phyloP scores from a whole-genome alignment of 2,329 filamentous ascomycete genomes.

The Albifimbria verrucaria region DNA sequence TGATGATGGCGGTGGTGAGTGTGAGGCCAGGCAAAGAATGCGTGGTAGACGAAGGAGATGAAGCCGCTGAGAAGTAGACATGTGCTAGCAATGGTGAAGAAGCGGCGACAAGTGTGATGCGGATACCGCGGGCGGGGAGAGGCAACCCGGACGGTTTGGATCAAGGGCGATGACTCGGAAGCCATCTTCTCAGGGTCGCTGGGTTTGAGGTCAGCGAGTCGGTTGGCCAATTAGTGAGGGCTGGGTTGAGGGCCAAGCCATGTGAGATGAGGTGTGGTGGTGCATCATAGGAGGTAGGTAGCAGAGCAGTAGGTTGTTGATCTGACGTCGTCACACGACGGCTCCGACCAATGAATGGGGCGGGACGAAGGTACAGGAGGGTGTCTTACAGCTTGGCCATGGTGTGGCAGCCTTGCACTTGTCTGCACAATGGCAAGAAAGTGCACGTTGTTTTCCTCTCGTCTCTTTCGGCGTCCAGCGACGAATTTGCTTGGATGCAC shows the following conservation, averaged over 20 bases:
- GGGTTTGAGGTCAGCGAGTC: too few species aligned
- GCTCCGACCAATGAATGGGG: not conserved
- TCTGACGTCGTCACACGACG: too few species aligned
- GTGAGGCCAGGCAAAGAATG: conserved; percentile 38
- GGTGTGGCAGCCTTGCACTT: too few species aligned
- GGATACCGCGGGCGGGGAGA: conserved; percentile 52
- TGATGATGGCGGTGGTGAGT: conserved; percentile 22
- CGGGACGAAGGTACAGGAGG: not conserved
- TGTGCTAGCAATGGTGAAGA: conserved; percentile 60
- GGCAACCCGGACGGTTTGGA: conserved; percentile 58
- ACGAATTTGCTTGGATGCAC: too few species aligned
- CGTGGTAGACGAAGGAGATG: conserved; percentile 44
- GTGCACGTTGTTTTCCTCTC: too few species aligned
- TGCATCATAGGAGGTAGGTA: too few species aligned
- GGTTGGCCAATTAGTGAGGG: too few species aligned
- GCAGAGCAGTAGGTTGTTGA: too few species aligned
- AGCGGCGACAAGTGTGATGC: conserved; percentile 59
- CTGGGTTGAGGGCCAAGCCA: not conserved
- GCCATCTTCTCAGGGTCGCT: conserved; percentile 35
- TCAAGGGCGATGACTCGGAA: conserved; percentile 62
- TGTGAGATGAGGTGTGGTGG: not conserved
- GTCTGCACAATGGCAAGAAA: too few species aligned
- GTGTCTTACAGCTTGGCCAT: not conserved
- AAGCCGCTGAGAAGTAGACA: conserved; percentile 52
- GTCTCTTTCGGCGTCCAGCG: too few species aligned